Conservation (phyloP, 768 basidiomycete species). For the Suillus hirtellus region DNA sequence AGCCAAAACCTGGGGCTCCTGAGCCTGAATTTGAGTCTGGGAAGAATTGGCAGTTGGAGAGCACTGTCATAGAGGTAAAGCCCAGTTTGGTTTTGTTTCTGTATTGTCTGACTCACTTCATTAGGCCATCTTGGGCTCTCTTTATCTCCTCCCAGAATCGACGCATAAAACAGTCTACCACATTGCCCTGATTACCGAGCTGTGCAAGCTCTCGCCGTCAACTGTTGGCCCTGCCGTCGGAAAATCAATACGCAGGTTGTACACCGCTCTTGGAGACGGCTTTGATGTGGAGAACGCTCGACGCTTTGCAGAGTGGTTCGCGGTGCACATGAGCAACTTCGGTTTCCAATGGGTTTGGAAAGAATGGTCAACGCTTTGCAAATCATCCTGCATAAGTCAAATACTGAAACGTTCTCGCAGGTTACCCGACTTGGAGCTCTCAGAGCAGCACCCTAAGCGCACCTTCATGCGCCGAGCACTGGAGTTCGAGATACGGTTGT, state of each 20-base stretch:
- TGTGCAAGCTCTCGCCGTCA: constrained; percentile 90
- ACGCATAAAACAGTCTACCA: constrained; percentile 83
- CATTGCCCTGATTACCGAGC: constrained; percentile 83
- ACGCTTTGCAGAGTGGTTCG: constrained; percentile 93
- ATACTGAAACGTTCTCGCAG: constrained; percentile 40
- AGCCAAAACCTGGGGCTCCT: constrained; percentile 66
- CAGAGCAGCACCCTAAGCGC: constrained; percentile 80
- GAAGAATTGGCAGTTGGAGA: constrained; percentile 88
- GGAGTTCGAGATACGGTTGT: constrained; percentile 87
- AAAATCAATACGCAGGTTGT: constrained; percentile 89
- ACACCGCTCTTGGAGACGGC: constrained; percentile 75
- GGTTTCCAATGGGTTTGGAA: constrained; percentile 99
- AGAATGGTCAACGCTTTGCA: constrained; percentile 72
- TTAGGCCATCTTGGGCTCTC: constrained; percentile 71
- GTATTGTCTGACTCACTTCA: neutral
- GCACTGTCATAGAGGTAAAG: constrained; percentile 79
- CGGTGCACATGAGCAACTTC: constrained; percentile 96
- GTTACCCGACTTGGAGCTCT: constrained; percentile 79
- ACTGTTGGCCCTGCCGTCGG: constrained; percentile 97
- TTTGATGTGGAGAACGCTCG: constrained; percentile 83
- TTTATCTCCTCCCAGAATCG: constrained; percentile 77
- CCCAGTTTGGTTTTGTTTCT: neutral
- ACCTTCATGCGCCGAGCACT: constrained; percentile 84
- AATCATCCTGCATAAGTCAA: neutral
- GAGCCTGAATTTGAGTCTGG: constrained; percentile 51